Base-by-base conservation (phyloP, 306 rosid genomes). In the Malus orientalis region DNA sequence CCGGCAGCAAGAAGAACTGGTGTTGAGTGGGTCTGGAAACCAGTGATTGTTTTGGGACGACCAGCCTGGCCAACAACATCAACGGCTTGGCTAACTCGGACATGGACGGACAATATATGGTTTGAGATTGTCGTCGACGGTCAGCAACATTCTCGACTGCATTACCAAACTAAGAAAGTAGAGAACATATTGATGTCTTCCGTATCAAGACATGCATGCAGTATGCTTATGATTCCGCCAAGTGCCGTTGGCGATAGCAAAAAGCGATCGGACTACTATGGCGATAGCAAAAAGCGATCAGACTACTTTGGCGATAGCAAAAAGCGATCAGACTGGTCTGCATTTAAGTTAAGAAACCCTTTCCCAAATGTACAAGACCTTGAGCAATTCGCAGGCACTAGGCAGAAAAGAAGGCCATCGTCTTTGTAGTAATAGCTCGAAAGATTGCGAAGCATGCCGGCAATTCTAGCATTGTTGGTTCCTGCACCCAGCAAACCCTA, bases 81-180 rank as follows among this genome's bases (percentile, higher is more conserved):
- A 29, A 93, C 94, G 0, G 99, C 99, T 84, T 93, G 98, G 3
- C 99, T 98, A 74, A 96, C 99, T 8, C 99, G 92, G 55, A 96
- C 97, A 66, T 98, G 96, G 8, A 93, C 92, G 1, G 97, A 76
- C 2, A 96, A 36, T 36, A 36, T 36, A 73, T 38, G 98, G 96
- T 80, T 88, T 96, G 22, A 89, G 87, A 81, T 84, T 85, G 78
- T 91, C 97, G 18, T 93, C 98, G 81, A 96, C 96, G 3, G 98
- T 96, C 85, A 96, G 67, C 85, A 96, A 84, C 98, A 96, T 96
- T 82, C 99, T 88, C 65, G 99, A 98, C 99, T 96, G 98, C 96
- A 96, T 96, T 59, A 98, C 99, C 90, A 96, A 84, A 74, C 89
- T 91, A n/a, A 96, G 91, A 88, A 93, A 96, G 89, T 93, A 93